Base-by-base conservation (phyloP, 345 rosid genomes). In the Nephelium lappaceum region DNA sequence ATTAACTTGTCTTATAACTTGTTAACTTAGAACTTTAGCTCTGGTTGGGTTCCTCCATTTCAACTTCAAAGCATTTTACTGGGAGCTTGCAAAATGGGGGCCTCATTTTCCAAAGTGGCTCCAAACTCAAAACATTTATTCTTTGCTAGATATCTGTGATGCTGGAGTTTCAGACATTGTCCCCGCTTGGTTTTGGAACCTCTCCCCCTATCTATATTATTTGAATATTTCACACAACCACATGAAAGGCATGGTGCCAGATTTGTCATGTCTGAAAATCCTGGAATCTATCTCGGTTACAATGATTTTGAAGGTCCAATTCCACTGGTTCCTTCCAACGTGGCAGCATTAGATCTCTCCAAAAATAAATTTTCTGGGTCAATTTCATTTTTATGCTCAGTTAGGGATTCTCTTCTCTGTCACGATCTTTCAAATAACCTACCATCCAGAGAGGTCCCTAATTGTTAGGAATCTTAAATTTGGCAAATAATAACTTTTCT, bases 401-500 rank as follows among this genome's bases (percentile, higher is more conserved):
- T 83, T 27, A 72, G 78, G 0, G 68, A 79, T 45, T 31, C 8
- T 55, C 67, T 67, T 23, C 9, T 70, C 23, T 84, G 78, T 4
- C 89, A 84, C 58, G 89, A 86, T 63, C 85, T 86, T 38, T 81
- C 83, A 8, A 72, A 84, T 53, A 86, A 86, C 77, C 77, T 25
- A 1, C 49, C 84, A 14, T 83, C 81, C 0, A 82, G 89, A 21
- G 79, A 82, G 71, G 66, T 86, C 18, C 87, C 87, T 0, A 77
- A 80, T 18, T 75, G 70, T 24, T 31, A 23, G 10, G 8, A 2
- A 19, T 71, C 49, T 23, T 82, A 4, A 78, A 74, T 79, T 16
- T 82, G 53, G 81, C 72, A 6, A 67, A 63, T 58, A 82, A 82
- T 73, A 41, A 25, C 42, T 63, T 82, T 6, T 61, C 43, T 10